Base-by-base conservation (phyloP, 2,329 filamentous ascomycete species). In the Pestalotiopsis sp. region DNA sequence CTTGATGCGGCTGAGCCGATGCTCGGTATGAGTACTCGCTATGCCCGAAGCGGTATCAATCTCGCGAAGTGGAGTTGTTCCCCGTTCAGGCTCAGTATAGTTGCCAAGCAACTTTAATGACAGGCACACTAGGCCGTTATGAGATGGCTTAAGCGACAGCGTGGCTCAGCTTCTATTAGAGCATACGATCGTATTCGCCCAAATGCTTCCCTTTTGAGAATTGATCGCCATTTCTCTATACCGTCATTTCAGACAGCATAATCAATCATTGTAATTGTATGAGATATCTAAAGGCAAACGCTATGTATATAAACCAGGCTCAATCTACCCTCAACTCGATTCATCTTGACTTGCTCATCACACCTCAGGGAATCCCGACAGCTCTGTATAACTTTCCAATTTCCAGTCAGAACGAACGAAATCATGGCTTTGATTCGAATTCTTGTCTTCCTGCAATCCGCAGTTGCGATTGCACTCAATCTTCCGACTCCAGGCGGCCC, bases 41-140 rank as follows among this genome's bases (percentile, higher is more conserved):
- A 67, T 64, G 12, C 66, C 59, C n/a, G 45, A 67, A 67, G 25
- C n/a, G 27, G 66, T 23, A 67, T 17, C 20, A 64, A 67, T 64
- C 66, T 27, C 17, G 66, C 66, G 59, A 67, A 20, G 39, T 5
- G 11, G 41, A 9, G 49, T 23, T 38, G 31, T 36, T 60, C 14
- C 14, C 20, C 13, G n/a, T 31, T 45, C 27, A n/a, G 60, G 31
- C 31, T 36, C 31, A 36, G 31, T 36, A 36, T 36, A 36, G 31
- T 36, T 36, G 57, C 31, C 57, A 25, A 36, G 23, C 23, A 60
- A 11, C 57, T 60, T 20, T 25, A 60, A 25, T 36, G 31, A 36
- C 6, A 36, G 31, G 31, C 31, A 36, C 31, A 36, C 31, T 36
- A 31, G 31, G 31, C 31, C 31, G 6, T 36, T 36, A 36, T 36